A percentile compares a stretch with the other conserved stretches of the same genome.
phyloP scores from a whole-genome alignment of 192 early-diverging fungal genomes.

The Coemansia sp. region DNA sequence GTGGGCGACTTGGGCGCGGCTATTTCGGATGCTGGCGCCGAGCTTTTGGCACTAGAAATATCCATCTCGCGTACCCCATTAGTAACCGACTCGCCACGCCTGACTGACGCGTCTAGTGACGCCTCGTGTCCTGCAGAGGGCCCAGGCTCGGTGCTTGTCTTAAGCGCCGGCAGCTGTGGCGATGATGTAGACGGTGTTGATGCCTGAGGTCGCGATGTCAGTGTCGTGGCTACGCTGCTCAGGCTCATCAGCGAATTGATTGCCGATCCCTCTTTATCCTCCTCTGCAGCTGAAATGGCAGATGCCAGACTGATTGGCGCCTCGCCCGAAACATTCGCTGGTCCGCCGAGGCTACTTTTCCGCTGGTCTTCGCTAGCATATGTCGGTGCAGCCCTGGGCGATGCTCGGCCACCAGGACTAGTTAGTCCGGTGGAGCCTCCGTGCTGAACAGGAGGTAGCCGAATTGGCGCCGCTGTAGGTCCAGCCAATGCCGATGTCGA shows the following conservation, averaged over 20 bases:
- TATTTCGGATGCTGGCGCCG: not conserved
- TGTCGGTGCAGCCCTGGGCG: constrained; percentile 5
- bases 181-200: constrained; percentile 14
- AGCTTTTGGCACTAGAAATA: constrained; percentile 19
- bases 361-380: not conserved
- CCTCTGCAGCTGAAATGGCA: constrained; percentile 25
- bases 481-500: constrained; percentile 35
- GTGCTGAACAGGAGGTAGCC: constrained; percentile 49
- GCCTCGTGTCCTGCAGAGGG: constrained; percentile 5
- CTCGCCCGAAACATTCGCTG: not conserved
- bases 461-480: constrained; percentile 43
- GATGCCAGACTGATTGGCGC: constrained; percentile 25
- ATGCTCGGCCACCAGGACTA: constrained; percentile 14
- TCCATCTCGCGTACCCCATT: constrained; percentile 36
- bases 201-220: constrained; percentile 39
- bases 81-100: constrained; percentile 12
- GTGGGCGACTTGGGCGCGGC: not conserved
- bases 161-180: constrained; percentile 17
- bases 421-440: constrained; percentile 18
- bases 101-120: constrained; percentile 5
- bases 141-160: constrained; percentile 18
- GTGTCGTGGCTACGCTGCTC: constrained; percentile 43
- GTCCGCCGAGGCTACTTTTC: constrained; percentile 1
- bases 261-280: constrained; percentile 51
- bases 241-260: constrained; percentile 55